phyloP scores from a whole-genome alignment of 129 eudicot species.

The Centrapalus pauciflorus region DNA sequence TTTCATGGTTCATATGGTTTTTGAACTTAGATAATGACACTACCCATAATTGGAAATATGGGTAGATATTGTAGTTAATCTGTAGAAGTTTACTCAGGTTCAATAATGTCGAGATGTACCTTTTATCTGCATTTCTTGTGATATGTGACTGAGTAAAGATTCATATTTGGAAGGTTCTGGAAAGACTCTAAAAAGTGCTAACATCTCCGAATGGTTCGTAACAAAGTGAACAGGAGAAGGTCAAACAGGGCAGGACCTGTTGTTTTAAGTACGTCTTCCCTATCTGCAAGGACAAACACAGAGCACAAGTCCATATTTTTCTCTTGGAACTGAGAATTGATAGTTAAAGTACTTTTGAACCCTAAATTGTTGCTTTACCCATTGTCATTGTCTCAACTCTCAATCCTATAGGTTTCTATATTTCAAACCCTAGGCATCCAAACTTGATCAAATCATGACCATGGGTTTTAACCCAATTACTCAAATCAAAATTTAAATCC shows the following conservation, averaged over 20 bases:
- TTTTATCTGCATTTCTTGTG: neutral
- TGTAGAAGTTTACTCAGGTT: neutral
- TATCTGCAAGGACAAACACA: no score
- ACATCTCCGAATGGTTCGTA: neutral
- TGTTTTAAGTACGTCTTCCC: neutral
- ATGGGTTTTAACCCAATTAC: neutral
- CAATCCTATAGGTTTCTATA: neutral
- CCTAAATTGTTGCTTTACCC: neutral
- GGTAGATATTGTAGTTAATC: neutral
- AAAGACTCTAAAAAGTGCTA: neutral
- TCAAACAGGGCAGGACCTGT: neutral
- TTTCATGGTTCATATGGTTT: neutral
- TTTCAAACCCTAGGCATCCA: neutral
- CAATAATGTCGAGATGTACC: neutral
- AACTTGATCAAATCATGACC: neutral
- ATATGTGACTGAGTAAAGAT: neutral
- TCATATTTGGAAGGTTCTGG: neutral
- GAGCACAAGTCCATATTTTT: no score
- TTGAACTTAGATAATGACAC: neutral
- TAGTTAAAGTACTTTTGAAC: neutral
- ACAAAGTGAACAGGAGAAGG: neutral
- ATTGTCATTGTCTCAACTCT: neutral
- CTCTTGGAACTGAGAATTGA: neutral
- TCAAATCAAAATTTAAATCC: neutral
- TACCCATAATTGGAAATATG: neutral